Evolutionary conservation across 768 basidiomycete genomes (phyloP).

Genomic region (Leucogyrophana mollusca): DNA sequence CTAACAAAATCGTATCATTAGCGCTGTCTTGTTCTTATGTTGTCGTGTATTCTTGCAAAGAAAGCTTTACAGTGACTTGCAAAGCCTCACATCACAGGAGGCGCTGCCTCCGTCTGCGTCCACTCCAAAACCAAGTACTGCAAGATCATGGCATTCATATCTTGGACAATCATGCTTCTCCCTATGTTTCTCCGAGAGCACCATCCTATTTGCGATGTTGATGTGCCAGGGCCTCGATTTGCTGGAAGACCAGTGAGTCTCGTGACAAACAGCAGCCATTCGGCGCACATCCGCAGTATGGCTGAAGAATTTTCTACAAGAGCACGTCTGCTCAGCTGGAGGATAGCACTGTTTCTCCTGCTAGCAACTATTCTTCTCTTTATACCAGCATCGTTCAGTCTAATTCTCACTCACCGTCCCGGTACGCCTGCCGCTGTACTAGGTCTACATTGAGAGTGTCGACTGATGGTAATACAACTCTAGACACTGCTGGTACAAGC

Average conservation of each 20-base stretch:
- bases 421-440: constrained; percentile 12
- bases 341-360: constrained; percentile 59
- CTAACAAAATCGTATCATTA: constrained; percentile 19
- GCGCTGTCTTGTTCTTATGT: constrained; percentile 50
- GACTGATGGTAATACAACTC: background rate
- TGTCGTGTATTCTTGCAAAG: constrained; percentile 60
- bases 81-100: constrained; percentile 39
- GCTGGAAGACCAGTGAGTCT: constrained; percentile 53
- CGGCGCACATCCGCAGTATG: too few relatives aligned
- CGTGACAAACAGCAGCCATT: background rate
- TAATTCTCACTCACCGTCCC: constrained; percentile 50
- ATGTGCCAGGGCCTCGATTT: constrained; percentile 66
- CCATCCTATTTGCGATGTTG: constrained; percentile 67
- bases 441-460: background rate
- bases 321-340: constrained; percentile 66
- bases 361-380: constrained; percentile 62
- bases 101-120: constrained; percentile 21
- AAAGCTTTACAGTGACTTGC: constrained; percentile 60
- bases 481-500: constrained; percentile 1
- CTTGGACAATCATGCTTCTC: constrained; percentile 64
- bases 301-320: too few relatives aligned
- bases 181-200: constrained; percentile 72
- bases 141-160: constrained; percentile 46
- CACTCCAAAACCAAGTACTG: constrained; percentile 15
- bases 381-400: constrained; percentile 61